Percentiles rank a stretch among this genome's conserved stretches.
Conservation (phyloP, 73 alveolate species). For the Stentor roeselii region DNA sequence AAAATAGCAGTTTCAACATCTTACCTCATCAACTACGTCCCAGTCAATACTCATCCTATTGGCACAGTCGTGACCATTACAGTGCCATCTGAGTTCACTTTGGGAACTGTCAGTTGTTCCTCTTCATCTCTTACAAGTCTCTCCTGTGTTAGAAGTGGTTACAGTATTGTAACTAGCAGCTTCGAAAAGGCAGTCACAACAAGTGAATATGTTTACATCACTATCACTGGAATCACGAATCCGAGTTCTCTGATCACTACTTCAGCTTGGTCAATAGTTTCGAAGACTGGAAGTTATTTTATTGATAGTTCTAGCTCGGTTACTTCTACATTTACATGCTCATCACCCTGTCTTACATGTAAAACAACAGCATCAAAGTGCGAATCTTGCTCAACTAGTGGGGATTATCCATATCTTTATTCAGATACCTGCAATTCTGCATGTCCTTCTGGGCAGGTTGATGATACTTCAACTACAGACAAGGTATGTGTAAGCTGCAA, state of each 20-base stretch:
- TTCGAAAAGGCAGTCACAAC: background rate
- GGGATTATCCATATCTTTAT: background rate
- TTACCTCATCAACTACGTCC: background rate
- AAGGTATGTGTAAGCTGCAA: background rate
- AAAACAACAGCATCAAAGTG: background rate
- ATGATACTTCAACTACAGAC: slow-evolving; percentile 16
- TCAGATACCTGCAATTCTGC: slow-evolving; percentile 18
- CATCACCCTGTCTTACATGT: background rate
- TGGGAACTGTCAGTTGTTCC: background rate
- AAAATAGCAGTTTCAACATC: background rate
- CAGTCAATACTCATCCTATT: background rate
- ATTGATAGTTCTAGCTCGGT: background rate
- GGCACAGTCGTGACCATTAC: background rate
- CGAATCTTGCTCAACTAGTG: background rate
- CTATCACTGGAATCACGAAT: background rate
- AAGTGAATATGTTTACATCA: background rate
- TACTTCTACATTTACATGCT: slow-evolving; percentile 16
- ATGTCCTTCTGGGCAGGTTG: background rate
- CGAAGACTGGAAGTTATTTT: slow-evolving; percentile 2
- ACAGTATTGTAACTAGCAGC: background rate
- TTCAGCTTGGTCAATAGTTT: slow-evolving; percentile 16
- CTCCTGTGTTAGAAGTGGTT: background rate
- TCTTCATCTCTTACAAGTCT: background rate
- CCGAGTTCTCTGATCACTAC: background rate
- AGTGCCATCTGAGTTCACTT: slow-evolving; percentile 6